Conservation (phyloP, 441 rosid species). For the Eruca vesicaria region DNA sequence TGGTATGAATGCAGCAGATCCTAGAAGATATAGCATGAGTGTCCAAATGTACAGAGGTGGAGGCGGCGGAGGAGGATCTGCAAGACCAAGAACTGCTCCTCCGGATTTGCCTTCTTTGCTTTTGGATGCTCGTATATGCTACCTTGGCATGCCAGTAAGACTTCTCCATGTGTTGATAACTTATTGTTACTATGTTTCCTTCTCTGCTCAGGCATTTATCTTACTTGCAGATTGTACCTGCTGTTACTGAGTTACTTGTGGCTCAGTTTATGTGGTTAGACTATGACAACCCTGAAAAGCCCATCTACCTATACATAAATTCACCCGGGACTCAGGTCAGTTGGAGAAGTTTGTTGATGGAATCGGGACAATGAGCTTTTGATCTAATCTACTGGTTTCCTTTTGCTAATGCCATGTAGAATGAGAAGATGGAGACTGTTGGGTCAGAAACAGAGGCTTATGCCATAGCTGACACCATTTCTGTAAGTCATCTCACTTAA, state of each 20-base stretch:
- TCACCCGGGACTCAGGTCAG: conserved; percentile 86
- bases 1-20: conserved; percentile 41
- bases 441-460: conserved; percentile 92
- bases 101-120: conserved; percentile 93
- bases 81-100: conserved; percentile 64
- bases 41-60: conserved; percentile 74
- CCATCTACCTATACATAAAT: conserved; percentile 79
- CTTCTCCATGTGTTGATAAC: not conserved
- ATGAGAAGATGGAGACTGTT: conserved; percentile 82
- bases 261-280: conserved; percentile 71
- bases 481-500: conserved; percentile 49
- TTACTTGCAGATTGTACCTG: conserved; percentile 70
- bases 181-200: not conserved
- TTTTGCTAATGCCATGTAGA: conserved; percentile 41
- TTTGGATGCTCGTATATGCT: conserved; percentile 79
- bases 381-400: not conserved
- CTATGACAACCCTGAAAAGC: conserved; percentile 62
- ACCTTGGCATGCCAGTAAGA: conserved; percentile 90
- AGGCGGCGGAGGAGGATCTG: conserved; percentile 37
- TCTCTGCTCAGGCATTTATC: not conserved
- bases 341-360: not conserved
- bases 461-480: conserved; percentile 81
- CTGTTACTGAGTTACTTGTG: conserved; percentile 77
- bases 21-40: conserved; percentile 67
- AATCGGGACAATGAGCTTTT: conserved; percentile 1